These are phyloP conservation scores for Juncus effusus DNA, from an alignment of 176 grass and related monocot species.

Conservation along the genomic window DNA sequence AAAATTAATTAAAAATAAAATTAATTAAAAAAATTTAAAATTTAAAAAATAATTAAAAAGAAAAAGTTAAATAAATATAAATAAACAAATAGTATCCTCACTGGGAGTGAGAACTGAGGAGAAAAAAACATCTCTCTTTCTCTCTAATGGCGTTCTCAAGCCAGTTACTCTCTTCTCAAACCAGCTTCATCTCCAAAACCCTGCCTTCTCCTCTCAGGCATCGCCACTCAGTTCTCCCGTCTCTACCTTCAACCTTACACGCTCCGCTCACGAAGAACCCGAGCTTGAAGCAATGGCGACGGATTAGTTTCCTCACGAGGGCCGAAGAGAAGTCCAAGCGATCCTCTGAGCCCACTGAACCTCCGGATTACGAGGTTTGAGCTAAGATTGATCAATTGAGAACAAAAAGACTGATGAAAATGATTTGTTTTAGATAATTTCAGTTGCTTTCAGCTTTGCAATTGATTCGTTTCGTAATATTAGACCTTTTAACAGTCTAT, in stretches of 20 bases:
- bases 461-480: too few relatives aligned
- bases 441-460: too few relatives aligned
- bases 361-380: constrained; percentile 24
- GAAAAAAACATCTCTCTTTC: too few relatives aligned
- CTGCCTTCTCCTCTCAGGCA: background rate
- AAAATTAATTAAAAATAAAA: too few relatives aligned
- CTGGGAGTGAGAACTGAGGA: background rate
- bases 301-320: constrained; percentile 16
- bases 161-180: constrained; percentile 19
- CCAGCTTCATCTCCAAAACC: constrained; percentile 7
- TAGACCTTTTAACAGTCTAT: too few relatives aligned
- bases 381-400: too few relatives aligned
- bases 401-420: too few relatives aligned
- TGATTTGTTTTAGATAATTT: too few relatives aligned
- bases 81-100: background rate
- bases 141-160: constrained; percentile 33
- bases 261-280: background rate
- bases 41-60: too few relatives aligned
- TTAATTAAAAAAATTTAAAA: too few relatives aligned
- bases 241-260: background rate
- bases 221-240: constrained; percentile 9
- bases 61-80: too few relatives aligned
- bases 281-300: constrained; percentile 29
- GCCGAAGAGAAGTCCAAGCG: constrained; percentile 42
- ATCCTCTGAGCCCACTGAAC: constrained; percentile 14